Base-by-base conservation (phyloP, 2,329 filamentous ascomycete species). In the Aspergillus melleus region DNA sequence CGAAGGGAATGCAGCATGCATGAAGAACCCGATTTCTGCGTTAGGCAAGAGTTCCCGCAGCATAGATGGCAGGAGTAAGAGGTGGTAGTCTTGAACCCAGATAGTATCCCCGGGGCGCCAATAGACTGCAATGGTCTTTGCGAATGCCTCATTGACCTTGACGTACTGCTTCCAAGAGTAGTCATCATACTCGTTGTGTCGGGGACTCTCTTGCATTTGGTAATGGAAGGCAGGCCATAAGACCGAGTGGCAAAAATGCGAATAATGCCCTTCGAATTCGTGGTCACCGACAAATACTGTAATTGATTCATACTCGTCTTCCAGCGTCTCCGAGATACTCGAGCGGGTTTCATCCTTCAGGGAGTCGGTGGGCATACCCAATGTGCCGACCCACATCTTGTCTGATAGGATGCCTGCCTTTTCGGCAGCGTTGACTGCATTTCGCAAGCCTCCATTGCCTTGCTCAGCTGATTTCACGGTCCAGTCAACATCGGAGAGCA, bases 191-290 rank as follows among this genome's bases (percentile, higher is more conserved):
- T 94, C 92, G 72, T 96, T 97, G 85, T 92, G 96, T 81, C 96
- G 96, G 44, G 94, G 93, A 71, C 94, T 94, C 74, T 97, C 94
- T 2, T 94, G 94, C 66, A 97, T 96, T 75, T 96, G 92, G 76
- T 97, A 98, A 77, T 98, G 93, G 76, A 97, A 95, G 63, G 96
- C 92, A 1, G 94, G 94, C 92, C 93, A 97, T 9, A 97, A 82
- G 54, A 97, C 96, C 9, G 94, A 90, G 79, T 96, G 96, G 86
- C 93, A 97, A 75, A 94, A 97, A 77, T 97, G 93, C 14, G 89
- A 86, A 72, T 97, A 98, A 77, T 96, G 92, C 0, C 92, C 92
- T 70, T 96, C 90, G 70, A 96, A 92, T 76, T 97, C 92, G 73
- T 90, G 92, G 78, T 98, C 94, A 61, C 87, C 89, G 75, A 90